These are phyloP conservation scores for Plasmodium knowlesi DNA, from an alignment of 169 alveolate species.

Conservation along the genomic window DNA sequence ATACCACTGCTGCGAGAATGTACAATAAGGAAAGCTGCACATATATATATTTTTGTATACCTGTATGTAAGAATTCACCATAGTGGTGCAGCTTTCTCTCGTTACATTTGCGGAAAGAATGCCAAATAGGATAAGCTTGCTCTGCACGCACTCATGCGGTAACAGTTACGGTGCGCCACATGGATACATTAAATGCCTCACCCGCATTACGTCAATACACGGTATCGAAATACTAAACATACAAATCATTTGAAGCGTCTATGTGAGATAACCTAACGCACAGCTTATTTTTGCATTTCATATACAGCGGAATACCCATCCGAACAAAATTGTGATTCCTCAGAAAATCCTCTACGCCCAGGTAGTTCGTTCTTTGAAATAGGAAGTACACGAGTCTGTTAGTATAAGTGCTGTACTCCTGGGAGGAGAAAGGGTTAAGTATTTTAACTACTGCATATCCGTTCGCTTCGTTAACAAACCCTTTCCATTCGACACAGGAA, in stretches of 20 bases:
- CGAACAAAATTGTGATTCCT: constrained; percentile 28
- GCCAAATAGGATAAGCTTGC: neutral
- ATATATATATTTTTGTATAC: neutral
- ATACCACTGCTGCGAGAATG: neutral
- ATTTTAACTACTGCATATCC: constrained; percentile 69
- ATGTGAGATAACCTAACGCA: constrained; percentile 72
- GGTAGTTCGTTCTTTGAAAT: constrained; percentile 50
- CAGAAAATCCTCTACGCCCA: constrained; percentile 27
- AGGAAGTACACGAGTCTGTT: constrained; percentile 61
- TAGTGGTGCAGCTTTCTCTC: neutral
- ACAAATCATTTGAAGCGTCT: constrained; percentile 46
- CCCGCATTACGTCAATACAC: neutral
- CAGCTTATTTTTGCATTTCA: constrained; percentile 70
- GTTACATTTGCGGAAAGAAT: neutral
- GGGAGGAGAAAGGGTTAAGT: constrained; percentile 39
- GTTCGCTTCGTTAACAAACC: constrained; percentile 67
- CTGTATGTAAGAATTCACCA: neutral
- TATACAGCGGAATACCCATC: constrained; percentile 28
- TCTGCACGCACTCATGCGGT: neutral
- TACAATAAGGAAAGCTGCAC: neutral
- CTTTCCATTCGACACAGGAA: constrained; percentile 68
- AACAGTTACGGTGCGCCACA: neutral
- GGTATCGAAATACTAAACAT: constrained; percentile 5
- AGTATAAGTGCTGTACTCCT: constrained; percentile 57
- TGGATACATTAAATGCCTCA: neutral